Evolutionary conservation across 2,329 filamentous ascomycete species (phyloP), one percentile per base, ranked within the genome.

Genomic region (Acephala macrosclerotiorum): DNA sequence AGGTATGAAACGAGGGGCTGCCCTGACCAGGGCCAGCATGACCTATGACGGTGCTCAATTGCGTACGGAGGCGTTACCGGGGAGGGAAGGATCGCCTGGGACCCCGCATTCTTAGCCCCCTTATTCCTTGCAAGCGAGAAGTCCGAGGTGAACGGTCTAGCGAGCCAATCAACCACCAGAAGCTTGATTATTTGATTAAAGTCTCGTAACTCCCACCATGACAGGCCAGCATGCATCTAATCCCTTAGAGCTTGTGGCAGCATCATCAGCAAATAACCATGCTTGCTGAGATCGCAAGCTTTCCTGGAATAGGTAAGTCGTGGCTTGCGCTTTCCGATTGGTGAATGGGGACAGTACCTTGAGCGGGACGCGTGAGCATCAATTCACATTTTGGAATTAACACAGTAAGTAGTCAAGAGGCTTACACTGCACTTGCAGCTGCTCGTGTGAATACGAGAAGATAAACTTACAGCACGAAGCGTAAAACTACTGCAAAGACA

Each of bases 71-170:
- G n/a, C 45, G 8, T 49, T 49, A 18, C 49, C 26, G 49, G 20
- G 11, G 9, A n/a, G 49, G 49, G 25, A 26, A 29, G 18, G 49
- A 53, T 53, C 49, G 18, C 18, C 45, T 22, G 7, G 22, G 8
- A 53, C 49, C 49, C 49, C 49, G 49, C 49, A 53, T 53, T 26
- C 6, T 26, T 53, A 53, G 49, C 49, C 25, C 25, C n/a, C 20
- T 49, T 49, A 7, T 42, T 22, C 45, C 45, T 49, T 9, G 45
- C 45, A 22, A 22, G 45, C 20, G 45, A 18, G n/a, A 18, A 16
- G 4, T 49, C 45, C 45, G 45, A 49, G 49, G 49, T 12, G 14
- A 20, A 14, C 7, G 25, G 25, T 3, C 25, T 29, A 16, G 1
- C 26, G 3, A 2, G 22, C 49, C 49, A 53, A 53, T 53, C 49